Evolutionary conservation across 176 grass and related monocot genomes (phyloP), one percentile per base, ranked within the genome.

Genomic region (Triticum aestivum): DNA sequence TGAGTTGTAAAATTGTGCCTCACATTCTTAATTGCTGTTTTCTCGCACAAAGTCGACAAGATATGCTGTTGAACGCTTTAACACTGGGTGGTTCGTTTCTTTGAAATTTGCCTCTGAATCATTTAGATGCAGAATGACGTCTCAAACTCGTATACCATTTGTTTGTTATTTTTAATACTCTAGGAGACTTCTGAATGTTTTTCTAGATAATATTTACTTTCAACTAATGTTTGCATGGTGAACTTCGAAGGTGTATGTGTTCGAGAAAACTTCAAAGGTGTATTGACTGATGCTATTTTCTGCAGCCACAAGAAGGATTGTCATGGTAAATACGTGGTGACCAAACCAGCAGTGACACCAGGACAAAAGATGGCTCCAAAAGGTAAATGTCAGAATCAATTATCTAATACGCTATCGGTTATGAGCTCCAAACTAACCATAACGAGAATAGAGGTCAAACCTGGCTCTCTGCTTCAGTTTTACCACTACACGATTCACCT

Each of bases 291-390:
- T 91, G 81, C 39, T 79, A 79, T 83, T 81, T 91, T 88, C 54
- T 91, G 61, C 85, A 97, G 94, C 10, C 94, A 97, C 79, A 88
- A 75, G 75, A 63, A 74, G 64, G 14, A n/a, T 1, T 97, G 94
- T 76, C 37, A 20, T 88, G 94, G 91, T 69, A 87, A 14, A 18
- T 94, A 92, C n/a, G 11, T 65, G 10, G 26, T 41, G 72, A 61
- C 21, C 51, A 80, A 69, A 78, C 29, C 80, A 69, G 76, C 51
- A 18, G 51, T 54, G 51, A 54, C 51, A 54, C 51, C 11, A 62
- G 76, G 74, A 87, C 78, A 85, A 86, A 89, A 80, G 79, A 84
- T 73, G 62, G 58, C 38, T 87, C 77, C 23, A 13, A 79, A 75
- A 80, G 93, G 93, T 95, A 82, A 69, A 41, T 84, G 69, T 68